Evolutionary conservation across 352 stramenopile genomes (phyloP).

Genomic region (Thraustotheca clavata): DNA sequence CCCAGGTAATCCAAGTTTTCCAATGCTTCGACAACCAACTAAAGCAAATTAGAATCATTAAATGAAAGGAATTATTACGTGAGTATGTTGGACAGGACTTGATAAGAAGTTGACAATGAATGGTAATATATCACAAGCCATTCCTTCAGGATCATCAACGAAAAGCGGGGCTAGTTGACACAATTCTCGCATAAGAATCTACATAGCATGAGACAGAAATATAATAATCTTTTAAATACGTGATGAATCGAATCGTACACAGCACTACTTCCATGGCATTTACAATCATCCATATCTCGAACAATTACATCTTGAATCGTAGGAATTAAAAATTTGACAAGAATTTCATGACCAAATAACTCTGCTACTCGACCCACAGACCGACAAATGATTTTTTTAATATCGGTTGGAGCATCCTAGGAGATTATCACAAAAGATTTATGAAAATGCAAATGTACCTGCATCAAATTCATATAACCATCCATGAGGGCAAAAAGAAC

Average conservation of each 20-base stretch:
- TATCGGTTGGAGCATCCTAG: conserved; percentile 19
- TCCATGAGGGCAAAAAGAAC: conserved; percentile 18
- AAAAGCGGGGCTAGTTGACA: conserved; percentile 4
- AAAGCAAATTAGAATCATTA: not conserved
- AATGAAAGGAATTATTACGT: not conserved
- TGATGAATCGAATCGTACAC: conserved; percentile 21
- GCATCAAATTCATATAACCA: conserved; percentile 18
- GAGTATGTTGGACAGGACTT: not conserved
- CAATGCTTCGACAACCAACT: conserved; percentile 13
- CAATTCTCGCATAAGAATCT: conserved; percentile 16
- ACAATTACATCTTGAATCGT: conserved; percentile 20
- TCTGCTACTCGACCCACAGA: not conserved
- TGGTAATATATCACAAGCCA: conserved; percentile 13
- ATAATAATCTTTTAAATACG: not conserved
- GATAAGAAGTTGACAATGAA: not conserved
- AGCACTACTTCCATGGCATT: conserved; percentile 18
- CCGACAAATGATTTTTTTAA: conserved; percentile 18
- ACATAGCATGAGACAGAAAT: not conserved
- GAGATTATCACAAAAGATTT: not conserved
- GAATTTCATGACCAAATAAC: conserved; percentile 17
- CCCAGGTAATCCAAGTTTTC: conserved; percentile 20
- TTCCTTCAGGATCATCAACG: not conserved
- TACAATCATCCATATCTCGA: conserved; percentile 18
- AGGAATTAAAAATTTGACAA: conserved; percentile 15
- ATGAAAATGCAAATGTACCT: not conserved